phyloP scores from a whole-genome alignment of 192 early-diverging fungal species.

The Gryganskiella cystojenkinii region DNA sequence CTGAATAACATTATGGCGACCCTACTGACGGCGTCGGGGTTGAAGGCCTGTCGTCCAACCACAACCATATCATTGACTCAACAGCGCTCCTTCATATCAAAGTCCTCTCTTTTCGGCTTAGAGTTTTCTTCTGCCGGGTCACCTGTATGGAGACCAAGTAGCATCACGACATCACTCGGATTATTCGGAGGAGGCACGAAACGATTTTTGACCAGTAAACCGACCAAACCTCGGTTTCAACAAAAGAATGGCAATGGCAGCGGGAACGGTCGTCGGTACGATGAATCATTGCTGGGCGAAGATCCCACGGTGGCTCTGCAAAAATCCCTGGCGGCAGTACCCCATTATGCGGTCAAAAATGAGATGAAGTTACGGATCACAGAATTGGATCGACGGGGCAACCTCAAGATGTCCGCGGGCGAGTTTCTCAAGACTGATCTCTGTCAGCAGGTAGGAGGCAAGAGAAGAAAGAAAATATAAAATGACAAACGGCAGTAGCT shows the following conservation, averaged over 20 bases:
- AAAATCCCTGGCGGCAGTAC: conserved; percentile 24
- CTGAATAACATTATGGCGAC: too few species aligned
- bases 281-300: not conserved
- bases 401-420: conserved; percentile 72
- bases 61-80: too few species aligned
- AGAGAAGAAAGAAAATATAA: too few species aligned
- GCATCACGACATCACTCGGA: not conserved
- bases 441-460: conserved; percentile 71
- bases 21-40: too few species aligned
- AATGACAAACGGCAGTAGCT: too few species aligned
- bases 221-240: not conserved
- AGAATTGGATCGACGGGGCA: conserved; percentile 72
- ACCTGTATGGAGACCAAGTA: too few species aligned
- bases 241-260: conserved; percentile 2
- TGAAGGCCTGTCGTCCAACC: too few species aligned
- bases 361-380: conserved; percentile 54
- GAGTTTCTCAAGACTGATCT: conserved; percentile 82
- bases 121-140: too few species aligned
- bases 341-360: conserved; percentile 27
- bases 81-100: too few species aligned
- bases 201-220: conserved; percentile 2
- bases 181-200: not conserved
- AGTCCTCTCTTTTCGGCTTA: too few species aligned
- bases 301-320: conserved; percentile 12
- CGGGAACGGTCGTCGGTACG: not conserved